These are phyloP conservation scores for Hibiscus tridactylites DNA, from an alignment of 345 rosid genomes.

Conservation along the genomic window DNA sequence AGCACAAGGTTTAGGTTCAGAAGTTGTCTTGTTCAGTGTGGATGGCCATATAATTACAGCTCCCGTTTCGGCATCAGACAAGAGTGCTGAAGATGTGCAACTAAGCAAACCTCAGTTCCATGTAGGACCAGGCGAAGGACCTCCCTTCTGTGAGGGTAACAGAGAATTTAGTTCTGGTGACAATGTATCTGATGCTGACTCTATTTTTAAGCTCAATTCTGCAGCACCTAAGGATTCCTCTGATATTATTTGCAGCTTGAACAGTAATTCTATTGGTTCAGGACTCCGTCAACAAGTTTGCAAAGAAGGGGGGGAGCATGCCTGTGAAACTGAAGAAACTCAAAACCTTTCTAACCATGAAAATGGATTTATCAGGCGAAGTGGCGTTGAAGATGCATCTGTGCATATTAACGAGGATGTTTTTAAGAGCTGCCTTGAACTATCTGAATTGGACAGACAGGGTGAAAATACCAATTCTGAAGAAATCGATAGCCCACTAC, in stretches of 20 bases:
- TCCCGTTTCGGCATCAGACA: slow-evolving; percentile 60
- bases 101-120: slow-evolving; percentile 66
- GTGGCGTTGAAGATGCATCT: slow-evolving; percentile 19
- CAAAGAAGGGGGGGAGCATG: slow-evolving; percentile 30
- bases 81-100: slow-evolving; percentile 46
- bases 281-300: slow-evolving; percentile 19
- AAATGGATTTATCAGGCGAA: slow-evolving; percentile 17
- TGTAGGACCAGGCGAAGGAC: slow-evolving; percentile 66
- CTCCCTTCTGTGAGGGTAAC: slow-evolving; percentile 55
- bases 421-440: slow-evolving; percentile 43
- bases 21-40: slow-evolving; percentile 74
- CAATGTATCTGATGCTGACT: slow-evolving; percentile 43
- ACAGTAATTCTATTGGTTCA: slow-evolving; percentile 20
- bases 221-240: slow-evolving; percentile 24
- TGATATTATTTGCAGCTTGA: slow-evolving; percentile 13
- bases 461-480: slow-evolving; percentile 24
- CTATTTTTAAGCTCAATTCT: slow-evolving; percentile 34
- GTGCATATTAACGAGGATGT: slow-evolving; percentile 27
- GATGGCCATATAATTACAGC: slow-evolving; percentile 84
- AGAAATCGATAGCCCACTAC: slow-evolving; percentile 19
- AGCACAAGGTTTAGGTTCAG: slow-evolving; percentile 47
- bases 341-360: slow-evolving; percentile 16
- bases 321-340: slow-evolving; percentile 23
- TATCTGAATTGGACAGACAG: slow-evolving; percentile 30
- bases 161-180: slow-evolving; percentile 51